Conservation (phyloP, 1,284 basidiomycete genomes). For the Irpex lacteus region DNA sequence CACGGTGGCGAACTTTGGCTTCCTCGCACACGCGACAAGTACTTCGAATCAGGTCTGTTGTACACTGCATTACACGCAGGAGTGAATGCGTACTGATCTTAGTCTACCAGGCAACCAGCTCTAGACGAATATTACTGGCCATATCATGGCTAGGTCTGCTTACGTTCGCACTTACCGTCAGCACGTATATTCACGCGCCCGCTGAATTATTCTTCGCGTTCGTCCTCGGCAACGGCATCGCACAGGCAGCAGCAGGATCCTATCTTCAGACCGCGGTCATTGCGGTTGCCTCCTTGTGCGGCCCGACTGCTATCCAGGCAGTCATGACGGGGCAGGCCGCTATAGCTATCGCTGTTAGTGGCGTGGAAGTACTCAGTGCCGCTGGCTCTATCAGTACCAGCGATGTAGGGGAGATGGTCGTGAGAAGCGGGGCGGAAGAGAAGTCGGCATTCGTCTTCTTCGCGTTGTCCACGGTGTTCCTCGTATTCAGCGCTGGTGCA, state of each 20-base stretch:
- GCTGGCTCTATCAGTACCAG: slow-evolving; percentile 43
- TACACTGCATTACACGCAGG: not conserved
- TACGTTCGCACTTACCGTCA: slow-evolving; percentile 53
- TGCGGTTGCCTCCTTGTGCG: slow-evolving; percentile 72
- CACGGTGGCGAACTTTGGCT: slow-evolving; percentile 61
- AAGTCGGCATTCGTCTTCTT: slow-evolving; percentile 72
- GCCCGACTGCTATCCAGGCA: slow-evolving; percentile 62
- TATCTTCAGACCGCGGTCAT: slow-evolving; percentile 71
- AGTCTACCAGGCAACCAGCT: slow-evolving; percentile 22
- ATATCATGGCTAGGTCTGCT: slow-evolving; percentile 40
- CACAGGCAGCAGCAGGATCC: slow-evolving; percentile 55
- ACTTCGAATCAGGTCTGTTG: slow-evolving; percentile 56
- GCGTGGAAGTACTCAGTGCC: slow-evolving; percentile 68
- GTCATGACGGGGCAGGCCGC: slow-evolving; percentile 78
- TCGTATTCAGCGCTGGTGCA: slow-evolving; percentile 48
- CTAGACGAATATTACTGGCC: slow-evolving; percentile 22
- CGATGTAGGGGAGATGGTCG: slow-evolving; percentile 23
- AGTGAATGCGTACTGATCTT: not conserved
- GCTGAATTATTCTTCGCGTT: slow-evolving; percentile 61
- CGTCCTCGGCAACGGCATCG: slow-evolving; percentile 54
- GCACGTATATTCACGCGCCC: slow-evolving; percentile 53
- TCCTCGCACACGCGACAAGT: slow-evolving; percentile 68
- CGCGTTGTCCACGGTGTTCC: slow-evolving; percentile 62
- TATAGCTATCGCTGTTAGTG: slow-evolving; percentile 70
- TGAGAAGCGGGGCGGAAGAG: slow-evolving; percentile 40